Percentiles rank a stretch among this genome's conserved stretches.
Evolutionary conservation across 2,329 filamentous ascomycete species (phyloP).

Genomic region (Metarhizium guizhouense): DNA sequence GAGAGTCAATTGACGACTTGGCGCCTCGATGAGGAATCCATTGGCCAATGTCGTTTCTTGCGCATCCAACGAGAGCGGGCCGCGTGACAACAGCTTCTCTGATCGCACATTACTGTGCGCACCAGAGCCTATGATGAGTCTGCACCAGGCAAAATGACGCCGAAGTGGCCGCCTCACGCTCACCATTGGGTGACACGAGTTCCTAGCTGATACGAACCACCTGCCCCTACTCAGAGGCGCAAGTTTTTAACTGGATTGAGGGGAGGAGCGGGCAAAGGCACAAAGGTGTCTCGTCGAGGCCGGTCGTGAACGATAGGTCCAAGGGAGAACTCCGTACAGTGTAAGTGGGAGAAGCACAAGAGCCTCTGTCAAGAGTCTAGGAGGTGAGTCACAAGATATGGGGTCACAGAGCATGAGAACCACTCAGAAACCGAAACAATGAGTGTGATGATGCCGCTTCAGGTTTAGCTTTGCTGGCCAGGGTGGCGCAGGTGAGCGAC

Average conservation of each 20-base stretch:
- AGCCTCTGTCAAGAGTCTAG: neutral
- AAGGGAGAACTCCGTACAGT: neutral
- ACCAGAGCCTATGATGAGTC: neutral
- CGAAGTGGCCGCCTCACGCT: neutral
- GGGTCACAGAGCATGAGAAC: conserved; percentile 1
- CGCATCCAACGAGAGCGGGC: conserved; percentile 1
- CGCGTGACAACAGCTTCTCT: conserved; percentile 1
- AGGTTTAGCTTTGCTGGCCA: conserved; percentile 1
- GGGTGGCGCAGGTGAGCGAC: conserved; percentile 3
- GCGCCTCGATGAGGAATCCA: neutral
- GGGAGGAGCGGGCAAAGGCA: neutral
- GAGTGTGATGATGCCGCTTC: conserved; percentile 2
- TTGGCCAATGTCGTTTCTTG: conserved; percentile 3
- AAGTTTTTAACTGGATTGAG: neutral
- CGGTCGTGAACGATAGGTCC: neutral
- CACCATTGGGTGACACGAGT: neutral
- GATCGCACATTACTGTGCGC: neutral
- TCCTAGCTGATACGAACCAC: neutral
- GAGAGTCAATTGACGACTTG: neutral
- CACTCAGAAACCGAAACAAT: conserved; percentile 4
- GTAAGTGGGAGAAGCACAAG: neutral
- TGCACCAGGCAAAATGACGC: neutral
- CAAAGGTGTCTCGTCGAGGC: neutral
- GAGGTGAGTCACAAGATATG: conserved; percentile 9
- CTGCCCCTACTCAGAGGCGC: neutral